phyloP scores from a whole-genome alignment of 495 filamentous ascomycete species.

The Penicillium macrosclerotiorum region DNA sequence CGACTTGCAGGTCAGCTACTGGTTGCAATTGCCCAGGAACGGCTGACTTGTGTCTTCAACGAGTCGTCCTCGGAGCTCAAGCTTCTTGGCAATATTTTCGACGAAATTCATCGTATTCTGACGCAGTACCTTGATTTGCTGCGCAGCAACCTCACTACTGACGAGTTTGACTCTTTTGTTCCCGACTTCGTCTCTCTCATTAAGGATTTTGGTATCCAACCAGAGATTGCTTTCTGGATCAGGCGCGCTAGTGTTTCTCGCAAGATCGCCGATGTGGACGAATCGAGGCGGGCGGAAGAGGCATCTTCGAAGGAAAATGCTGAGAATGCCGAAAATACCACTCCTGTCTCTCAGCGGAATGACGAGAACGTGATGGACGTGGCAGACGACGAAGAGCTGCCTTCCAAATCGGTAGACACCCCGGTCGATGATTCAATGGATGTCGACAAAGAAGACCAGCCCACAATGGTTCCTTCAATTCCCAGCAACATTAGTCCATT shows the following conservation, averaged over 20 bases:
- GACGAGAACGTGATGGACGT: slow-evolving; percentile 36
- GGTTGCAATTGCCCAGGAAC: slow-evolving; percentile 85
- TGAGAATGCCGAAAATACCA: slow-evolving; percentile 25
- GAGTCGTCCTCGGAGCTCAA: slow-evolving; percentile 71
- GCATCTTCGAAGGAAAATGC: slow-evolving; percentile 15
- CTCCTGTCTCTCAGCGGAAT: slow-evolving; percentile 15
- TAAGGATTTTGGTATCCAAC: slow-evolving; percentile 75
- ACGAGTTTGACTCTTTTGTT: slow-evolving; percentile 79
- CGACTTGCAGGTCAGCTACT: slow-evolving; percentile 74
- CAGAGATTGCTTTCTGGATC: slow-evolving; percentile 85
- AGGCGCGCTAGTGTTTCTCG: slow-evolving; percentile 64
- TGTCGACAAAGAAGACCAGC: slow-evolving; percentile 33
- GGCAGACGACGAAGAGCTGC: slow-evolving; percentile 25
- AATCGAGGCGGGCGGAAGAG: slow-evolving; percentile 22
- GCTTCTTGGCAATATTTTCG: slow-evolving; percentile 77
- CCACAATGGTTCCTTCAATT: slow-evolving; percentile 3
- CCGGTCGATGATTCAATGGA: slow-evolving; percentile 31
- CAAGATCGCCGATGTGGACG: slow-evolving; percentile 51
- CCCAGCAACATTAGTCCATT: slow-evolving; percentile 16
- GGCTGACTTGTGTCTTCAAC: slow-evolving; percentile 73
- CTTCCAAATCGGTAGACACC: slow-evolving; percentile 12
- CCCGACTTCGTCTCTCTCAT: slow-evolving; percentile 73
- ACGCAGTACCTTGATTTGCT: slow-evolving; percentile 88
- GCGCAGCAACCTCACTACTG: slow-evolving; percentile 68
- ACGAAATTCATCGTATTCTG: slow-evolving; percentile 82